phyloP scores from a whole-genome alignment of 1,139 yeast genomes.

The Scheffersomyces illinoinensis region DNA sequence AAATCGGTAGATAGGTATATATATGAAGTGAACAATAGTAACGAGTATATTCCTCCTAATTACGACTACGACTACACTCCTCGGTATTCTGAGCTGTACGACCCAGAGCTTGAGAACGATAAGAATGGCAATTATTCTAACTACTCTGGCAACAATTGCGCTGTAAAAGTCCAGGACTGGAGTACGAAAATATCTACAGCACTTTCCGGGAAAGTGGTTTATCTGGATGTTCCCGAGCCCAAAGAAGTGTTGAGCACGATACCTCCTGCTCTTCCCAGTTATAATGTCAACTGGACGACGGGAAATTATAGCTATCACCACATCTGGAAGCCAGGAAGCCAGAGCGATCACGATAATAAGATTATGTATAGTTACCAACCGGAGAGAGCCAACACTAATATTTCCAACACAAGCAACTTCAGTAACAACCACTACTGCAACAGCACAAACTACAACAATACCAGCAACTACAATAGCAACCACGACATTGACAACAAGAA shows the following conservation, averaged over 20 bases:
- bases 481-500: neutral
- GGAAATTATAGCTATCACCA: neutral
- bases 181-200: neutral
- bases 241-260: neutral
- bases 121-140: neutral
- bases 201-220: neutral
- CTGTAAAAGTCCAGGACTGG: neutral
- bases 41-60: neutral
- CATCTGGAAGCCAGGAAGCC: neutral
- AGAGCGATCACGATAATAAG: neutral
- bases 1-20: neutral
- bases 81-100: neutral
- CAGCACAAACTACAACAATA: neutral
- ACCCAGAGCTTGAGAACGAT: neutral
- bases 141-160: neutral
- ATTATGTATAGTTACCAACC: neutral
- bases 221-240: neutral
- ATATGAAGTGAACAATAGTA: neutral
- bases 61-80: neutral
- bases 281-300: neutral
- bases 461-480: neutral
- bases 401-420: neutral
- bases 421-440: neutral
- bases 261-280: neutral
- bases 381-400: neutral